Evolutionary conservation across 2,329 filamentous ascomycete species (phyloP).

Genomic region (Rhynchosporium graminicola): DNA sequence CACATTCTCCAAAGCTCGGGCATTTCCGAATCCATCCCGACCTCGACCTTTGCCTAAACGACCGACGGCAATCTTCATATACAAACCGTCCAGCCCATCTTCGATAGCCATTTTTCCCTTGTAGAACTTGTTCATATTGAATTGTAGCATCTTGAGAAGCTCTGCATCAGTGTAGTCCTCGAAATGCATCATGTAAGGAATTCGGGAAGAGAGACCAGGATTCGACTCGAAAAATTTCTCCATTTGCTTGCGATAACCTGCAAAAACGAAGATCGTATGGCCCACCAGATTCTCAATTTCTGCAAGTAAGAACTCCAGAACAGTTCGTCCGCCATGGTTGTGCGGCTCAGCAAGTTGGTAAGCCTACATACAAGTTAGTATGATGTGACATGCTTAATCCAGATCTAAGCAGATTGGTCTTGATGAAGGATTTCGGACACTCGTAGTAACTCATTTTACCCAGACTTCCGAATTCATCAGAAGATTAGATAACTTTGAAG

Average conservation of each 20-base stretch:
- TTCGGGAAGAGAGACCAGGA: conserved; percentile 67
- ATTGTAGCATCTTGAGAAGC: conserved; percentile 60
- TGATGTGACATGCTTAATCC: background rate
- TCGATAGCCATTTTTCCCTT: conserved; percentile 58
- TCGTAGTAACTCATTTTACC: too few species aligned
- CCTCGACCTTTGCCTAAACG: conserved; percentile 64
- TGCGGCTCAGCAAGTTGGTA: conserved; percentile 69
- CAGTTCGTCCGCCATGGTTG: conserved; percentile 57
- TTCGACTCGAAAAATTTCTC: conserved; percentile 76
- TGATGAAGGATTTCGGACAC: too few species aligned
- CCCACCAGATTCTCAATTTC: conserved; percentile 73
- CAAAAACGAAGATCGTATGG: conserved; percentile 70
- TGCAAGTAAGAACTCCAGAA: conserved; percentile 70
- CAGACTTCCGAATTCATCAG: too few species aligned
- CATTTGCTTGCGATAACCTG: conserved; percentile 75
- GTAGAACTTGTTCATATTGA: conserved; percentile 57
- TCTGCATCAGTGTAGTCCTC: conserved; percentile 68
- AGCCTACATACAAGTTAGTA: conserved; percentile 49
- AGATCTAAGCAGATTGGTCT: background rate
- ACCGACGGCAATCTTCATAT: conserved; percentile 61
- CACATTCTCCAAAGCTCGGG: conserved; percentile 65
- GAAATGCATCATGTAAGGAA: conserved; percentile 67
- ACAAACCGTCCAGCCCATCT: conserved; percentile 59
- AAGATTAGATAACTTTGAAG: too few species aligned
- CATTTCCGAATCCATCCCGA: conserved; percentile 71